Evolutionary conservation across 352 stramenopile genomes (phyloP).

Genomic region (Globisporangium nodosum): DNA sequence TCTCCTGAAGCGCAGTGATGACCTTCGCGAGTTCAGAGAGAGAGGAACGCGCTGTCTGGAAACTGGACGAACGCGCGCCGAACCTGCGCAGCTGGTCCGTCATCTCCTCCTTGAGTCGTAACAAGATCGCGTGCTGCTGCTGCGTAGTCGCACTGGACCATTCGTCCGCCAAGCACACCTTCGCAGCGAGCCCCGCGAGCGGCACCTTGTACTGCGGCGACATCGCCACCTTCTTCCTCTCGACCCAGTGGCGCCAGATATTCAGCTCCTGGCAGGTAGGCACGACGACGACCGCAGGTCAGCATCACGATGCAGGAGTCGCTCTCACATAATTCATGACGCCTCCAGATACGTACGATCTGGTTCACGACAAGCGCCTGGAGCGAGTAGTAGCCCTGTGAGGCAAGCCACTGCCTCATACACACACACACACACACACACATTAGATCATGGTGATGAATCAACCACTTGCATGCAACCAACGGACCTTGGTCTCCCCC

Average conservation of each 20-base stretch:
- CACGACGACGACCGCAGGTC: background rate
- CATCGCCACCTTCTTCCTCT: slow-evolving; percentile 20
- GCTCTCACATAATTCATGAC: too few species aligned
- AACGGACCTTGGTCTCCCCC: slow-evolving; percentile 39
- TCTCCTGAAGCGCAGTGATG: slow-evolving; percentile 6
- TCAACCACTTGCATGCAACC: too few species aligned
- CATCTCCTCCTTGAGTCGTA: slow-evolving; percentile 7
- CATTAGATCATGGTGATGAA: too few species aligned
- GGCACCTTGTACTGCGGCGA: slow-evolving; percentile 26
- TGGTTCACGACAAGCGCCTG: slow-evolving; percentile 67
- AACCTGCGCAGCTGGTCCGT: slow-evolving; percentile 15
- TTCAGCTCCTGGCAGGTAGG: slow-evolving; percentile 44
- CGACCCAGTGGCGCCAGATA: slow-evolving; percentile 56
- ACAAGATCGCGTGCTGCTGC: slow-evolving; percentile 12
- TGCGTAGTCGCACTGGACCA: slow-evolving; percentile 28
- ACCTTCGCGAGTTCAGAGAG: slow-evolving; percentile 6
- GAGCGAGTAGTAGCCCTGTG: slow-evolving; percentile 57
- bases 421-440: background rate
- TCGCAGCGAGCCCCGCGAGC: slow-evolving; percentile 37
- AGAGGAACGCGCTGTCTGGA: background rate
- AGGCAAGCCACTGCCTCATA: slow-evolving; percentile 47
- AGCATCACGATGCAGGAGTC: too few species aligned
- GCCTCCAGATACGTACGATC: slow-evolving; percentile 38
- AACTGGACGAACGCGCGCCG: background rate
- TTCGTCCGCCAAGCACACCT: slow-evolving; percentile 38